Percentiles rank a stretch among this genome's conserved stretches.
Conservation (phyloP, 2,329 filamentous ascomycete genomes). For the Arthrobotrys entomopaga region DNA sequence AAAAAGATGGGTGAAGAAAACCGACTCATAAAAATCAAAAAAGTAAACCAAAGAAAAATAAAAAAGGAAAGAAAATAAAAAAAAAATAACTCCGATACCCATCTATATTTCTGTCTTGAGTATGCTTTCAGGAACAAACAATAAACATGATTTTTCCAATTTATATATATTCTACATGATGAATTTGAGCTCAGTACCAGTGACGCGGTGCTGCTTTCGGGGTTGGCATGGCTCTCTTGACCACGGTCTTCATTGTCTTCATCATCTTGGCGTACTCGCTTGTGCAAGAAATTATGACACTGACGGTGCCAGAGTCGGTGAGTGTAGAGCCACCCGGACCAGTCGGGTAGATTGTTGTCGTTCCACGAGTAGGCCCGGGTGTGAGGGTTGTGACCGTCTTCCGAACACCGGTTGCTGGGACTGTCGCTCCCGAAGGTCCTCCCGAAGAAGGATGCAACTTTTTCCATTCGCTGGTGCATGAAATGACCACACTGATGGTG, state of each 20-base stretch:
- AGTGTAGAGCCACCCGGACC: neutral
- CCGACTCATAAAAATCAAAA: neutral
- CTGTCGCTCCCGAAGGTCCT: too few relatives aligned
- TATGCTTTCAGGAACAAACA: neutral
- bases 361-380: neutral
- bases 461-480: slow-evolving; percentile 1
- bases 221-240: neutral
- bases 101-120: neutral
- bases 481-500: neutral
- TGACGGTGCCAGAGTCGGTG: neutral
- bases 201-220: neutral
- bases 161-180: slow-evolving; percentile 1
- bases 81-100: slow-evolving; percentile 11
- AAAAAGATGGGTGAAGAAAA: neutral
- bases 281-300: slow-evolving; percentile 3
- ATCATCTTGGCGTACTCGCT: slow-evolving; percentile 6
- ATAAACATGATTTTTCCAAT: slow-evolving; percentile 9
- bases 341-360: neutral
- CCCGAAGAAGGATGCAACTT: too few relatives aligned
- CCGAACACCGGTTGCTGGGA: neutral
- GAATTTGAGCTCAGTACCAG: slow-evolving; percentile 4
- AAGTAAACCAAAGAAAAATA: neutral
- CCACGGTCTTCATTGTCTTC: slow-evolving; percentile 4
- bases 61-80: slow-evolving; percentile 7
- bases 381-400: neutral